Base-by-base conservation (phyloP, 441 rosid genomes). In the Adansonia grandidieri region DNA sequence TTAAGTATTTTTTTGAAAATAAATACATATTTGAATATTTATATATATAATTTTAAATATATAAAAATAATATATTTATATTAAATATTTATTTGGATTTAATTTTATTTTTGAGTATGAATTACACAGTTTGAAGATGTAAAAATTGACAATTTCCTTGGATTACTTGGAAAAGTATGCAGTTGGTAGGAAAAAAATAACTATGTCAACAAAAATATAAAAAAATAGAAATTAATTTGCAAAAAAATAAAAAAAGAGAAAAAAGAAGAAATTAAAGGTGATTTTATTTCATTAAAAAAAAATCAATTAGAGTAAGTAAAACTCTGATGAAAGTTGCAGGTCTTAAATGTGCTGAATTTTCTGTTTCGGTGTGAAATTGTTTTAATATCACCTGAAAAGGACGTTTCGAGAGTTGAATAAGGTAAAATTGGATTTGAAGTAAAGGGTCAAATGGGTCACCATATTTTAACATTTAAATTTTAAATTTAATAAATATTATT, bases 151-250 rank as follows among this genome's bases (percentile, higher is more conserved):
- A 28, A 28, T 28, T 28, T 28, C 32, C 2, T 28, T 28, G 67
- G 67, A 28, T 62, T 71, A 58, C 53, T 15, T 71, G 64, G 68
- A 70, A 75, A 19, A 53, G 28, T 73, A 63, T 51, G 73, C 17
- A 78, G 32, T 58, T 79, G 70, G 9, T 79, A 9, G 32, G 32
- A 2, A 28, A 28, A 28, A 69, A 56, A 64, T 71, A 63, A 28
- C 45, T 13, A 62, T 62, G n/a, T 13, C 15, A 22, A 32, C 20
- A 7, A 15, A 19, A 11, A 24, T 7, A 0, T 3, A 6, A 77
- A 19, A 47, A 14, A 48, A n/a, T n/a, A 13, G 1, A 54, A 67
- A 74, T 9, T 3, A 22, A 17, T 6, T 40, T 40, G 44, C 2
- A 2, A 2, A 57, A 2, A 2, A 57, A 17, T 14, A 2, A 5